Conservation (phyloP, 306 rosid genomes). For the Sicyos baderoa region DNA sequence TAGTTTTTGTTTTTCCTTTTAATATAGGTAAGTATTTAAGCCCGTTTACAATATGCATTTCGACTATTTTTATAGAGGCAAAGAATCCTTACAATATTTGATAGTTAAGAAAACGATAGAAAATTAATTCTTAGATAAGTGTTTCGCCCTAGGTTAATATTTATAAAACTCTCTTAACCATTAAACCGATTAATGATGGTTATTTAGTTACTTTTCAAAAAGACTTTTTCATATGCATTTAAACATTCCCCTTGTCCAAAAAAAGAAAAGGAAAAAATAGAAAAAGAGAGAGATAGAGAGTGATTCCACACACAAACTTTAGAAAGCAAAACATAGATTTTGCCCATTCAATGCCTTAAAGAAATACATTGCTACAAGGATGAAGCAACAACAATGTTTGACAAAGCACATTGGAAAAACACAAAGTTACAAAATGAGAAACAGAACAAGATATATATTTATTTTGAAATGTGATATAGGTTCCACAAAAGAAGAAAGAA, state of each 20-base stretch:
- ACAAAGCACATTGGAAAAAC: background rate
- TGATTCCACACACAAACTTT: background rate
- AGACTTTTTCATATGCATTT: too few species aligned
- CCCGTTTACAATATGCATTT: too few species aligned
- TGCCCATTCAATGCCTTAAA: background rate
- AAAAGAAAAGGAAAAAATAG: background rate
- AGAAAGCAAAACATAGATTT: background rate
- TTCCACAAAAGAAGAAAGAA: conserved; percentile 14
- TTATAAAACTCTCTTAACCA: too few species aligned
- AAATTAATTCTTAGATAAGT: too few species aligned
- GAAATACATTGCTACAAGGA: background rate
- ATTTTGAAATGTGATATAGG: conserved; percentile 9
- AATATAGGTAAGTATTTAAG: too few species aligned
- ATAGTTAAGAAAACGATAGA: too few species aligned
- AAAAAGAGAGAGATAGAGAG: background rate
- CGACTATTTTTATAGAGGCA: too few species aligned
- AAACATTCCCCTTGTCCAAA: background rate
- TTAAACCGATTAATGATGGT: too few species aligned
- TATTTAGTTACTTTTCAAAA: too few species aligned
- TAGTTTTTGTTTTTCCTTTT: too few species aligned
- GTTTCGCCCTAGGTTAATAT: too few species aligned
- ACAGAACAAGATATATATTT: background rate
- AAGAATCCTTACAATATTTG: too few species aligned
- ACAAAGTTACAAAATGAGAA: conserved; percentile 12
- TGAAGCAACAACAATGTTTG: background rate